A percentile compares a stretch with the other conserved stretches of the same genome.
phyloP scores from a whole-genome alignment of 2,329 filamentous ascomycete species.

The Monosporascus sp. region DNA sequence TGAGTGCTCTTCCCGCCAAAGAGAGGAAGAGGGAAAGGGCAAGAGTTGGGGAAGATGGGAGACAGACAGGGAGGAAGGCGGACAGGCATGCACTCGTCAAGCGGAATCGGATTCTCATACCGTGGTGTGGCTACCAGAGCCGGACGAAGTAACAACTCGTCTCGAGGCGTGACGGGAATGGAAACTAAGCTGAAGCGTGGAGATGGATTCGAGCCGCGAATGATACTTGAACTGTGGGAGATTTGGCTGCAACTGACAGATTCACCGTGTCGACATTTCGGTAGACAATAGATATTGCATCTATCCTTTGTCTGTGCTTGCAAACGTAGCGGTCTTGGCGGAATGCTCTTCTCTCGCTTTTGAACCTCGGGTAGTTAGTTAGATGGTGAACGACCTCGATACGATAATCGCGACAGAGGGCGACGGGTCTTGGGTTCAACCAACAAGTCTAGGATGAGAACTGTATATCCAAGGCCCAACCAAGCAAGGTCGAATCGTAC shows the following conservation, averaged over 20 bases:
- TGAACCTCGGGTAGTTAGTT: not conserved
- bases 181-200: not conserved
- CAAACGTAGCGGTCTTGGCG: no score
- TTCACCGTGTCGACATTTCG: not conserved
- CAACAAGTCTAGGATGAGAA: not conserved
- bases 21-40: not conserved
- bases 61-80: no score
- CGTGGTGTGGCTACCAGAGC: conserved; percentile 11
- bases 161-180: not conserved
- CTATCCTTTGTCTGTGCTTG: not conserved
- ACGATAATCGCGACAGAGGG: no score
- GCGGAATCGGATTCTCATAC: not conserved
- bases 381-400: not conserved
- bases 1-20: no score
- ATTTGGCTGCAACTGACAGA: not conserved
- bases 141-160: conserved; percentile 5
- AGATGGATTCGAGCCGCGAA: not conserved
- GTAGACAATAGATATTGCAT: not conserved
- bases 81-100: no score
- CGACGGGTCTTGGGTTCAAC: not conserved
- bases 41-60: not conserved
- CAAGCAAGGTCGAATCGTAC: not conserved
- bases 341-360: no score
- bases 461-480: not conserved
- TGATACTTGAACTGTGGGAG: not conserved